These are phyloP conservation scores for Paragyromitra xinjiangensis DNA, from an alignment of 495 filamentous ascomycete species.

Conservation along the genomic window DNA sequence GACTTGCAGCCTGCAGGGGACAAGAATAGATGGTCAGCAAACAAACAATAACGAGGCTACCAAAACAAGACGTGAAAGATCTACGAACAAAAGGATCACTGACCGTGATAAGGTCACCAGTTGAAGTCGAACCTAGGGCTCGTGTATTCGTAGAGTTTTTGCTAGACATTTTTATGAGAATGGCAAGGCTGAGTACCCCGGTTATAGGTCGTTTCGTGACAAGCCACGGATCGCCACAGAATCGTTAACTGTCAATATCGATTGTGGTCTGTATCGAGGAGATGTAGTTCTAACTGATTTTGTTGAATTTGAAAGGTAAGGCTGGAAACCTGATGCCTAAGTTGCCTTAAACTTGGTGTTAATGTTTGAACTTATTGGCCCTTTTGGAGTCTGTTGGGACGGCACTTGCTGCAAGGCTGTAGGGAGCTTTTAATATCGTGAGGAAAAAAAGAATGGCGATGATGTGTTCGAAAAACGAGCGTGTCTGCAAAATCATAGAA, in stretches of 20 bases:
- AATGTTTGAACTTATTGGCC: background rate
- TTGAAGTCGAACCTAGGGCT: constrained; percentile 11
- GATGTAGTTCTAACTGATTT: background rate
- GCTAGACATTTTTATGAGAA: constrained; percentile 2
- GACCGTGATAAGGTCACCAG: constrained; percentile 16
- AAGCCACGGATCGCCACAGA: background rate
- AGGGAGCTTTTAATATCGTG: background rate
- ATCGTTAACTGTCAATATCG: background rate
- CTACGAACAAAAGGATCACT: background rate
- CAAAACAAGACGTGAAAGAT: constrained; percentile 12
- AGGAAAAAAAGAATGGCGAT: no score
- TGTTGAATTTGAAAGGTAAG: background rate
- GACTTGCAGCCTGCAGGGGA: constrained; percentile 15
- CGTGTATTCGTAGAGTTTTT: constrained; percentile 14
- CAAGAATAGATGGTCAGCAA: constrained; percentile 13
- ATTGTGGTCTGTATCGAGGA: background rate
- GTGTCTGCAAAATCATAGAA: background rate
- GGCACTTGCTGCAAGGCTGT: background rate
- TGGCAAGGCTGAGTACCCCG: background rate
- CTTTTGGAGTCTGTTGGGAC: background rate
- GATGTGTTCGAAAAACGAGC: background rate
- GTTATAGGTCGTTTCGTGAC: background rate
- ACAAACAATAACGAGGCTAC: constrained; percentile 24
- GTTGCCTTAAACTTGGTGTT: background rate
- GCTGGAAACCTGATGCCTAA: background rate